Evolutionary conservation across 495 filamentous ascomycete genomes (phyloP), one percentile per base, ranked within the genome.

Genomic region (Massariosphaeria phaeospora): DNA sequence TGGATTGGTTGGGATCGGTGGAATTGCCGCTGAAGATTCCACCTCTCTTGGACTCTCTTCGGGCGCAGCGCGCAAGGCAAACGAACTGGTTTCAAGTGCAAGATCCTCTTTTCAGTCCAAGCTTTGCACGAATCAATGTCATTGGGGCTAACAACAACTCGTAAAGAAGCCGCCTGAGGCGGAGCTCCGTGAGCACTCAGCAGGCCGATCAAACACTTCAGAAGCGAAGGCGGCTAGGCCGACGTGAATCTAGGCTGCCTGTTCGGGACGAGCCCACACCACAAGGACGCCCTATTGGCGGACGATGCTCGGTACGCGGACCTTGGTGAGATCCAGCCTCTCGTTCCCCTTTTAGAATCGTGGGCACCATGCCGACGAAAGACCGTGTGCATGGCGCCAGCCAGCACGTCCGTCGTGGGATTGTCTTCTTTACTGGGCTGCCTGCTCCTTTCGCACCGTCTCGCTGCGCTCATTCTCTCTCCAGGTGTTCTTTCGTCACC

Each of bases 301-400:
- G 21, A 12, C 29, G 38, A 15, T 17, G 15, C 40, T 44, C 55
- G 30, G 39, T 29, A 30, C 20, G 10, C 6, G 52, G 21, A 17
- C 34, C 2, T 21, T 31, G 48, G 29, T 44, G 46, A 45, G 55
- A 52, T 40, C 47, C 39, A 40, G 48, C 48, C 48, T n/a, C n/a
- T 38, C 23, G 36, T 24, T 51, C 56, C 50, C 48, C 56, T 53
- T 59, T 59, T 59, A 59, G 56, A 48, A 46, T n/a, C 30, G 56
- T 41, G 56, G 48, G 31, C 23, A 52, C 30, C 33, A 52, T 29
- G 55, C 55, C 47, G 47, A 30, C 45, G 9, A 54, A 20, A 17
- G 24, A 25, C 49, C 25, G 31, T 48, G 41, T 21, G 35, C 38
- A 59, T 53, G 56, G 48, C 48, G 41, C 56, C 41, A 48, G 49